A percentile compares a stretch with the other conserved stretches of the same genome.
These are phyloP conservation scores for Fonsecaea nubica DNA, from an alignment of 2,329 filamentous ascomycete genomes.

Conservation along the genomic window DNA sequence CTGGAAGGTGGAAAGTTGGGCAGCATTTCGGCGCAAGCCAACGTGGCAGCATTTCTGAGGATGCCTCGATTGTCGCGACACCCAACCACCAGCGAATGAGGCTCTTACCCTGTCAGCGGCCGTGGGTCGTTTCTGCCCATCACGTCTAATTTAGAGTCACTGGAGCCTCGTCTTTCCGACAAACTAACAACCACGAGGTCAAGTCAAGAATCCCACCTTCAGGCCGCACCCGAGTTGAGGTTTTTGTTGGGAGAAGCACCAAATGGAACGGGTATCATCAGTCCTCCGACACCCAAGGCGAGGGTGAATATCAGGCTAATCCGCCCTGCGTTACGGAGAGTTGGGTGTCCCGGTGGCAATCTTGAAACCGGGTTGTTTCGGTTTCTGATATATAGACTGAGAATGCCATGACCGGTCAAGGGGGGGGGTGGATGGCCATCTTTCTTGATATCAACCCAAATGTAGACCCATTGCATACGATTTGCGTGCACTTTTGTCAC, in stretches of 20 bases:
- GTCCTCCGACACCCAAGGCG: conserved; percentile 1
- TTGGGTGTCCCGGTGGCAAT: conserved; percentile 16
- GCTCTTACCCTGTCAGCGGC: conserved; percentile 1
- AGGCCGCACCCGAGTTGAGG: conserved; percentile 17
- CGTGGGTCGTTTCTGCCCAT: conserved; percentile 24
- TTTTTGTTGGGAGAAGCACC: conserved; percentile 28
- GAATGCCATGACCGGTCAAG: conserved; percentile 25
- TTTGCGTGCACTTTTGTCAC: conserved; percentile 13
- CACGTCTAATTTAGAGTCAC: conserved; percentile 20
- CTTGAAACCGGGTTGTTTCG: conserved; percentile 5
- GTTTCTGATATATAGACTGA: conserved; percentile 32
- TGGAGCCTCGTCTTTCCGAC: conserved; percentile 28
- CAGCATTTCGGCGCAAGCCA: conserved; percentile 31
- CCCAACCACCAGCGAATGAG: conserved; percentile 32
- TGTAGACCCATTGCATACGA: conserved; percentile 27
- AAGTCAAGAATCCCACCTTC: conserved; percentile 12
- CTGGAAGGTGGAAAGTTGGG: conserved; percentile 30
- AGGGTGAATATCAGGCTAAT: conserved; percentile 23
- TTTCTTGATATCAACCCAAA: conserved; percentile 25
- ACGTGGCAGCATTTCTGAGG: conserved; percentile 38
- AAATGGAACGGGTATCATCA: conserved; percentile 6
- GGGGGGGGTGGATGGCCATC: neutral
- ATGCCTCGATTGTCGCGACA: conserved; percentile 32
- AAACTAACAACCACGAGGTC: conserved; percentile 27
- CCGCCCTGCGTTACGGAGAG: conserved; percentile 18